Conservation (phyloP, 495 filamentous ascomycete genomes). For the Penicillium lividum region DNA sequence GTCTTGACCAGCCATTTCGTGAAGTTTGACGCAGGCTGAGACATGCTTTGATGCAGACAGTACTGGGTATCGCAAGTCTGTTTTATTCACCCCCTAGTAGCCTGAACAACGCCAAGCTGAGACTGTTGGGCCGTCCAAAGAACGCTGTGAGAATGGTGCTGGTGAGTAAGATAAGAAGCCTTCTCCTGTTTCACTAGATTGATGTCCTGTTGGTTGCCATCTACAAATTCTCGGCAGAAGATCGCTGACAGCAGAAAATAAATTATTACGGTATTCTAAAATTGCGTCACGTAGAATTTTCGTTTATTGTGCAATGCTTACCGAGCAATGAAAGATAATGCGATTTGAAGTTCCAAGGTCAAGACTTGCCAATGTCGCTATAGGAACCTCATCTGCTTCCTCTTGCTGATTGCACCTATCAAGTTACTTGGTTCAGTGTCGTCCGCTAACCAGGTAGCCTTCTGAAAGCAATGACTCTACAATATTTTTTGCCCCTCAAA, state of each 20-base stretch:
- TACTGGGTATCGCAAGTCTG: neutral
- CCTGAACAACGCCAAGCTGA: too few species aligned
- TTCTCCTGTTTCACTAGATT: neutral
- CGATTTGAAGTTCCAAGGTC: neutral
- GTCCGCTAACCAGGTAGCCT: too few species aligned
- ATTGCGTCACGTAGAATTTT: neutral
- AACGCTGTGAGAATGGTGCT: neutral
- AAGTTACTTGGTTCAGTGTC: too few species aligned
- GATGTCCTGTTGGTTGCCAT: neutral
- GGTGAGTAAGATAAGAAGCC: neutral
- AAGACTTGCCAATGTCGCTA: neutral
- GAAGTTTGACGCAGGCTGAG: neutral
- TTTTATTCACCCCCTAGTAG: too few species aligned
- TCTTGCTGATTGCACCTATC: too few species aligned
- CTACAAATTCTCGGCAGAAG: neutral
- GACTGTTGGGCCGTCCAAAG: neutral
- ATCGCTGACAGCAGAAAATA: neutral
- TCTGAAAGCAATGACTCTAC: too few species aligned
- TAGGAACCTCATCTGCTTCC: neutral
- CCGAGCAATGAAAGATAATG: neutral
- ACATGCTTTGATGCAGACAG: neutral
- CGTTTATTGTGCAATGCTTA: neutral
- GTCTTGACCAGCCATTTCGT: neutral
- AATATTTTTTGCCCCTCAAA: too few species aligned
- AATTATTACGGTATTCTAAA: neutral